Evolutionary conservation across 2,329 filamentous ascomycete species (phyloP).

Genomic region (Botrytis sinoallii): DNA sequence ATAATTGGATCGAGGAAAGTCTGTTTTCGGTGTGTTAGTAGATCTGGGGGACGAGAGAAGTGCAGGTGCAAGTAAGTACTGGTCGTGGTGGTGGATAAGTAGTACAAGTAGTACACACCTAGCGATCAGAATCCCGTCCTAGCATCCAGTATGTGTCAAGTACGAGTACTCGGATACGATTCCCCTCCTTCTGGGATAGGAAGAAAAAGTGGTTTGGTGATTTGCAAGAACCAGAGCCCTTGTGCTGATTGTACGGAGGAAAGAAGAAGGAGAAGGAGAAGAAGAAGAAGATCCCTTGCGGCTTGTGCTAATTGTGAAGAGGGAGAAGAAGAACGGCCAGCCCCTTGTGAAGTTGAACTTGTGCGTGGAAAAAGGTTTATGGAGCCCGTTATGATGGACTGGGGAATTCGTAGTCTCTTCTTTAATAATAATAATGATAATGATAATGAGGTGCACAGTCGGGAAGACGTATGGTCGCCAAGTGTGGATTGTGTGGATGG

Average conservation of each 20-base stretch:
- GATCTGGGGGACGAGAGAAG: not conserved
- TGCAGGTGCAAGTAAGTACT: not conserved
- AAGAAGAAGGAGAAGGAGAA: not conserved
- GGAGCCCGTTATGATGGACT: not conserved
- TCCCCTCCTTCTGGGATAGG: not conserved
- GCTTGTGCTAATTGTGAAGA: not conserved
- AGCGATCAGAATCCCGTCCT: not conserved
- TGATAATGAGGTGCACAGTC: not conserved
- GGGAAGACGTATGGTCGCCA: constrained; percentile 11
- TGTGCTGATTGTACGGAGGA: not conserved
- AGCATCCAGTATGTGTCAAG: not conserved
- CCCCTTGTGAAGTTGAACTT: not conserved
- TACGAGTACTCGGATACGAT: not conserved
- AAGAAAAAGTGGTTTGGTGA: not conserved
- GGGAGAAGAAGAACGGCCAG: not conserved
- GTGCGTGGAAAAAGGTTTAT: not conserved
- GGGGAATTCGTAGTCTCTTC: constrained; percentile 1
- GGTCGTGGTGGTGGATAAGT: not conserved
- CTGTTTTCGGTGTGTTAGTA: not conserved
- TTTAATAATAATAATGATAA: not conserved
- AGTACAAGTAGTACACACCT: not conserved
- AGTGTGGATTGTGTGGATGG: not conserved
- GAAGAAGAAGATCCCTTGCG: not conserved
- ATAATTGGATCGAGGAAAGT: not conserved
- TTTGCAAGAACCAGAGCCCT: not conserved